Base-by-base conservation (phyloP, 495 filamentous ascomycete species). In the Hypoxylon perforatum region DNA sequence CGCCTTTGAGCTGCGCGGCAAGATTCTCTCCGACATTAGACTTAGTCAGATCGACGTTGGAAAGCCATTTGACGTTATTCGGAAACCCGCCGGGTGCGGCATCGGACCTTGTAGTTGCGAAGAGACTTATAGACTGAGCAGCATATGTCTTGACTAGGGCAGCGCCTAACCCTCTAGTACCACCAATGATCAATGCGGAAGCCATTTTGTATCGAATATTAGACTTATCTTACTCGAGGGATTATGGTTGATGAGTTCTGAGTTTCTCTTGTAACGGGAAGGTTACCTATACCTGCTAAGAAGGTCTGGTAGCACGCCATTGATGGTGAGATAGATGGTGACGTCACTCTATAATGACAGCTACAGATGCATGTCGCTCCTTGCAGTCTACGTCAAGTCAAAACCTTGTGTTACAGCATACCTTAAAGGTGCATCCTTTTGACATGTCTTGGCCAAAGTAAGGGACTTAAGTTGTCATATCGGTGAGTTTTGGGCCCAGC, bases 131-230 rank as follows among this genome's bases (percentile, higher is more conserved):
- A 19, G 77, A 52, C n/a, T 80, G 64, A 2, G 78, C 73, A 51
- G 83, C 81, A 72, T 92, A 92, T 61, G 82, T 73, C 30, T 82
- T 82, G 15, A 80, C 80, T 19, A 92, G 82, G 14, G 86, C 80
- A 38, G 85, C 84, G 1, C 90, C 90, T 0, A 92, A 78, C 17
- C 89, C 90, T 36, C 89, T 81, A 10, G 87, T 90, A 3, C 85
- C 89, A 30, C 90, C 89, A 44, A 92, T 72, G 28, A 92, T 84
- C 15, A 92, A 82, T 44, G 57, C 56, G 9, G 66, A 69, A 57
- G 60, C 4, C 66, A 69, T 69, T 12, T 17, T 61, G 12, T 28
- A 18, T 22, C 51, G 18, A 30, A 18, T 45, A 21, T 2, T 45
- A 7, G 38, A 28, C 8, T 45, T 3, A 7, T 4, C 4, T 42